These are phyloP conservation scores for Withania somnifera DNA, from an alignment of 305 asterid species.

Conservation along the genomic window DNA sequence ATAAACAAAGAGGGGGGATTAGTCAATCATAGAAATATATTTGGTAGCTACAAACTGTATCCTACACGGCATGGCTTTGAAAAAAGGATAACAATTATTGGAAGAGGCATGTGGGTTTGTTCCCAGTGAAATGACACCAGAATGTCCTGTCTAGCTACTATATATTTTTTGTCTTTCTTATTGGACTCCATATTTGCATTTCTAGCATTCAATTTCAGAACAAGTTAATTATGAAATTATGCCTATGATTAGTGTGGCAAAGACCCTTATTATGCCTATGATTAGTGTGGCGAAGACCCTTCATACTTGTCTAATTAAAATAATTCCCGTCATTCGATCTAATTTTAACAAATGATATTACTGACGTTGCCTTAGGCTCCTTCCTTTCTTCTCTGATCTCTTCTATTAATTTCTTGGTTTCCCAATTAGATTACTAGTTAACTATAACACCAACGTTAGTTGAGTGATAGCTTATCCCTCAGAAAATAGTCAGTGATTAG, in stretches of 20 bases:
- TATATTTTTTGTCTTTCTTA: constrained; percentile 12
- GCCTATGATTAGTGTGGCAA: neutral
- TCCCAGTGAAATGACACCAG: constrained; percentile 30
- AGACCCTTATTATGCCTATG: no score
- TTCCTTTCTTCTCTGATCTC: neutral
- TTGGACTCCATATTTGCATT: constrained; percentile 1
- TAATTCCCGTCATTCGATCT: neutral
- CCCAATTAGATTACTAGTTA: neutral
- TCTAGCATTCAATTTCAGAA: neutral
- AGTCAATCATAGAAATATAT: constrained; percentile 2
- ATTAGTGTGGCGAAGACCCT: neutral
- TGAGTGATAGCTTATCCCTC: neutral
- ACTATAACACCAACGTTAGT: neutral
- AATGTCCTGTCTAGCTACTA: constrained; percentile 9
- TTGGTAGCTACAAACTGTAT: neutral
- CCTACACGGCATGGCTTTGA: constrained; percentile 1
- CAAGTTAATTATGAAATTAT: neutral
- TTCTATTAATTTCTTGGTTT: neutral
- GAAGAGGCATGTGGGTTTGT: constrained; percentile 36
- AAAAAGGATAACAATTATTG: constrained; percentile 12
- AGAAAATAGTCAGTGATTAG: neutral
- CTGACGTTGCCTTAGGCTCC: neutral
- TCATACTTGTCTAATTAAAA: neutral
- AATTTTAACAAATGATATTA: neutral
- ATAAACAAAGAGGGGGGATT: neutral